These are phyloP conservation scores for Glaciozyma antarctica DNA, from an alignment of 768 basidiomycete species.

Conservation along the genomic window DNA sequence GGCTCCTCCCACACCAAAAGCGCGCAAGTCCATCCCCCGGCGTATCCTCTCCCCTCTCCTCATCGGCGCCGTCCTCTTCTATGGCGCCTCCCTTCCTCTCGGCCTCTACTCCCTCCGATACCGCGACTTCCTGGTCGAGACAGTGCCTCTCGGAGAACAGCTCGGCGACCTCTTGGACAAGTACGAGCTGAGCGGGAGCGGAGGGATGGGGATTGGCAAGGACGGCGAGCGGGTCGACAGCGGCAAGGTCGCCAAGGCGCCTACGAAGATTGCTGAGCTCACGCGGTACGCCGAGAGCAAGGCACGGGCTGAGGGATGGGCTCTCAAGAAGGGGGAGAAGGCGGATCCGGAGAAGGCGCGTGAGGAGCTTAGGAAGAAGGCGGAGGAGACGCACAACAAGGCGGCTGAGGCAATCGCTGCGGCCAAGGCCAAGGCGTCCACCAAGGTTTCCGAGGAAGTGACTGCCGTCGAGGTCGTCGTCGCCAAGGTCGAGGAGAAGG, in stretches of 20 bases:
- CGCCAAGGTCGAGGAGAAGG: slow-evolving; percentile 43
- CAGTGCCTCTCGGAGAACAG: slow-evolving; percentile 65
- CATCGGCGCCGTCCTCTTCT: slow-evolving; percentile 30
- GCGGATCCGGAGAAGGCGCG: slow-evolving; percentile 23
- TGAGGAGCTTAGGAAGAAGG: slow-evolving; percentile 23
- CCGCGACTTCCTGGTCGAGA: slow-evolving; percentile 73
- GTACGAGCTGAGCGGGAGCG: slow-evolving; percentile 45
- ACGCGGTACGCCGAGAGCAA: slow-evolving; percentile 37
- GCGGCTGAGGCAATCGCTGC: slow-evolving; percentile 33
- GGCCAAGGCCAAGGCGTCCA: slow-evolving; percentile 31
- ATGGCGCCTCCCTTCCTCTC: slow-evolving; percentile 30
- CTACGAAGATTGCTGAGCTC: slow-evolving; percentile 28
- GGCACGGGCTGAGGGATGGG: slow-evolving; percentile 33
- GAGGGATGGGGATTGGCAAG: slow-evolving; percentile 6
- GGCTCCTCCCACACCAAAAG: background rate
- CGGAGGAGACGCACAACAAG: slow-evolving; percentile 29
- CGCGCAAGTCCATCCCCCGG: slow-evolving; percentile 28
- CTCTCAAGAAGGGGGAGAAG: slow-evolving; percentile 29
- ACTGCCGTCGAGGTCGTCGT: slow-evolving; percentile 40
- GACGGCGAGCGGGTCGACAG: slow-evolving; percentile 26
- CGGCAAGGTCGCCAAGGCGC: slow-evolving; percentile 16
- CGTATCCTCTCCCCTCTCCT: slow-evolving; percentile 28
- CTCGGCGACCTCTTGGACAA: slow-evolving; percentile 75
- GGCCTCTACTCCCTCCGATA: slow-evolving; percentile 45
- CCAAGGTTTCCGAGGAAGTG: slow-evolving; percentile 45